Conservation (phyloP, 768 basidiomycete genomes). For the Pleurotus cornucopiae region DNA sequence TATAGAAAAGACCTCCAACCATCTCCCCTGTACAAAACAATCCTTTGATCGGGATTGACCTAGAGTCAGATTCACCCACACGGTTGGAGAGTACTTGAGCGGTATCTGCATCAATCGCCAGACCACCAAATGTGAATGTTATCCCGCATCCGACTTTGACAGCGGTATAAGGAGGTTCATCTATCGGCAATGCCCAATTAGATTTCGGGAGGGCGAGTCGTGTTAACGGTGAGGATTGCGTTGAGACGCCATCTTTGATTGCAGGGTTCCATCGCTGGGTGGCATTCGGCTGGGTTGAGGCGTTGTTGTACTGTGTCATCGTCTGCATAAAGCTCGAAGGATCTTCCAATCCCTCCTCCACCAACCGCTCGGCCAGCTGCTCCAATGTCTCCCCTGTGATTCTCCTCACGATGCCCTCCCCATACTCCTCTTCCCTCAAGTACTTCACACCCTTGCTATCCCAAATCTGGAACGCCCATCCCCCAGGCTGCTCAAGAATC, state of each 20-base stretch:
- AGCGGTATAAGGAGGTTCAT: constrained; percentile 53
- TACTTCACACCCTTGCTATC: constrained; percentile 39
- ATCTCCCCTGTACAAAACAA: constrained; percentile 68
- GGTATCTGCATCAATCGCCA: constrained; percentile 53
- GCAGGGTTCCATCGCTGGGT: constrained; percentile 59
- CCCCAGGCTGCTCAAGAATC: constrained; percentile 54
- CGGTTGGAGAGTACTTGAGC: constrained; percentile 40
- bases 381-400: constrained; percentile 42
- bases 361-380: constrained; percentile 45
- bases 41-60: constrained; percentile 40
- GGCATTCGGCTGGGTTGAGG: constrained; percentile 30
- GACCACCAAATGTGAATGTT: constrained; percentile 71
- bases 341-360: constrained; percentile 40
- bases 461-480: constrained; percentile 64
- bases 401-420: constrained; percentile 55
- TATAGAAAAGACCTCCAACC: constrained; percentile 59
- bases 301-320: constrained; percentile 45
- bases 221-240: constrained; percentile 29
- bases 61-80: constrained; percentile 17
- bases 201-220: constrained; percentile 49
- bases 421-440: constrained; percentile 64
- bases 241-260: constrained; percentile 58
- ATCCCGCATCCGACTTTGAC: constrained; percentile 68
- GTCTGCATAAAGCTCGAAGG: constrained; percentile 40
- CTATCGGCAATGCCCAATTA: constrained; percentile 63